These are phyloP conservation scores for Yamadazyma sp. DNA, from an alignment of 1,139 yeast genomes.

Conservation along the genomic window DNA sequence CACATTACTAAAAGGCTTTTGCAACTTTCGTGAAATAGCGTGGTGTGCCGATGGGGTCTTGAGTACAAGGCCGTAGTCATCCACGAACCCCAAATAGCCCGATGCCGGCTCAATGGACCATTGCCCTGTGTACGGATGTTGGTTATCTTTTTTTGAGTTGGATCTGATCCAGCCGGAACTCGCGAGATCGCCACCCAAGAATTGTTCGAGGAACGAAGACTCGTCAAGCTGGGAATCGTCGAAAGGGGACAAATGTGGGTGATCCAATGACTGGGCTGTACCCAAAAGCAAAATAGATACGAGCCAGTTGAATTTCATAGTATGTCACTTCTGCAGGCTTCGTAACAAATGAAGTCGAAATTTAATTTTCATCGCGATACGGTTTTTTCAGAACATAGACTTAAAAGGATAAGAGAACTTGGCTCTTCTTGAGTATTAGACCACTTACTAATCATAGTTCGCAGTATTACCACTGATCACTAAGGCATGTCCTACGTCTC, in stretches of 20 bases:
- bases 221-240: slow-evolving; percentile 28
- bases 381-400: no score
- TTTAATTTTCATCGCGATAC: neutral
- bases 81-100: slow-evolving; percentile 55
- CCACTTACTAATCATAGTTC: no score
- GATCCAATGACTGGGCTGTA: neutral
- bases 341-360: no score
- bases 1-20: slow-evolving; percentile 52
- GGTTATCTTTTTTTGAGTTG: slow-evolving; percentile 45
- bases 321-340: neutral
- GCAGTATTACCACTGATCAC: no score
- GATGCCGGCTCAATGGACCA: slow-evolving; percentile 65
- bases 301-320: slow-evolving; percentile 3
- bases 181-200: slow-evolving; percentile 39
- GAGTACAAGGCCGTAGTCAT: slow-evolving; percentile 74
- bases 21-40: slow-evolving; percentile 68
- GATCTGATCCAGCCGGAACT: slow-evolving; percentile 65
- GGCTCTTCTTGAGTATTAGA: no score
- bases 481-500: no score
- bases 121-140: slow-evolving; percentile 56
- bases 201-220: slow-evolving; percentile 67
- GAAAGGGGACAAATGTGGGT: slow-evolving; percentile 29
- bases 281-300: slow-evolving; percentile 1
- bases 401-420: no score
- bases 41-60: slow-evolving; percentile 76